Evolutionary conservation across 768 basidiomycete genomes (phyloP).

Genomic region (Thelephora aurantiotincta): DNA sequence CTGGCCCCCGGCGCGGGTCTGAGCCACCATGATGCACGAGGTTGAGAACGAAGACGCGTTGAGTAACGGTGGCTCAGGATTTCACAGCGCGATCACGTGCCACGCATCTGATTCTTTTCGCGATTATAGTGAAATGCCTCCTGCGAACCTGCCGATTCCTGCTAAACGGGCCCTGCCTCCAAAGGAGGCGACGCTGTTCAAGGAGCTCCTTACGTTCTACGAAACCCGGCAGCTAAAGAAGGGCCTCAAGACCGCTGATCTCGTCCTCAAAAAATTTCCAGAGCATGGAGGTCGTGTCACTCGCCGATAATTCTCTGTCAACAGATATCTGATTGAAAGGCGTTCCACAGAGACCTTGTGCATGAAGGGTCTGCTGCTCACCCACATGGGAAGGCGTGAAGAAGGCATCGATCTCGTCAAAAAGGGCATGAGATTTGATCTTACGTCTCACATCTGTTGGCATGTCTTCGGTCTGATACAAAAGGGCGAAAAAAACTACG

Average conservation of each 20-base stretch:
- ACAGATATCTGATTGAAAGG: conserved; percentile 1
- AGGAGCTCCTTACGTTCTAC: conserved; percentile 75
- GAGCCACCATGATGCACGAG: conserved; percentile 46
- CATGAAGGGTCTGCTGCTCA: conserved; percentile 87
- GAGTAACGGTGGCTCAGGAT: background rate
- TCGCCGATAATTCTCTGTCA: background rate
- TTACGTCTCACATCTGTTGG: conserved; percentile 92
- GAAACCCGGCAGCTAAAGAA: conserved; percentile 84
- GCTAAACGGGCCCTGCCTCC: conserved; percentile 43
- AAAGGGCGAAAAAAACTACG: conserved; percentile 89
- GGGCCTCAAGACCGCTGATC: conserved; percentile 81
- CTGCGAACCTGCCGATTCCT: conserved; percentile 12
- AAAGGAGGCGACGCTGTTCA: conserved; percentile 79
- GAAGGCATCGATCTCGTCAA: conserved; percentile 76
- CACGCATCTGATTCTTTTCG: background rate
- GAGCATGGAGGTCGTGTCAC: conserved; percentile 75
- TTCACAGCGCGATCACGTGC: too few species aligned
- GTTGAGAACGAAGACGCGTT: conserved; percentile 9
- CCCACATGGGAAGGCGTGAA: conserved; percentile 66
- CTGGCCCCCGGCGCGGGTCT: conserved; percentile 42
- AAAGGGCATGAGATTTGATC: conserved; percentile 68
- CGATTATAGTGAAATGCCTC: conserved; percentile 10
- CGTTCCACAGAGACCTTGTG: conserved; percentile 68
- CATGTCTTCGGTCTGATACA: conserved; percentile 95
- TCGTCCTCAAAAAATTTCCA: conserved; percentile 89